Conservation (phyloP, 768 basidiomycete species). For the Lentinula raphanica region DNA sequence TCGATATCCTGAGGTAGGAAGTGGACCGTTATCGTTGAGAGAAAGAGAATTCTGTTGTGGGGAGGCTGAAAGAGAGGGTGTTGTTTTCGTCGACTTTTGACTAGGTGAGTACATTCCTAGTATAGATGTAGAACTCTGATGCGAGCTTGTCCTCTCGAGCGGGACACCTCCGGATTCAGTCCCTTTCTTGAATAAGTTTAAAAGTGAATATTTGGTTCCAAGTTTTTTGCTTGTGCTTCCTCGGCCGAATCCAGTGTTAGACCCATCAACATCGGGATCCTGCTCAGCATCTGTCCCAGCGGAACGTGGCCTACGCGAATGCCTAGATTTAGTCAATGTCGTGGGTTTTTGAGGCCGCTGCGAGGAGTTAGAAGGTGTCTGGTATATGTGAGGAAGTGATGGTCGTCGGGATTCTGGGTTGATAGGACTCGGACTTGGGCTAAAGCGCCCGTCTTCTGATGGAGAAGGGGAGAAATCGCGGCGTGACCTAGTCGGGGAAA, state of each 20-base stretch:
- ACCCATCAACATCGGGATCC: slow-evolving; percentile 27
- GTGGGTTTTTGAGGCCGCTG: slow-evolving; percentile 31
- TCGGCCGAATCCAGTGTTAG: slow-evolving; percentile 24
- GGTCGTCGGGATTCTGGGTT: slow-evolving; percentile 49
- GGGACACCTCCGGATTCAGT: slow-evolving; percentile 16
- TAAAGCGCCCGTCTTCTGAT: slow-evolving; percentile 22
- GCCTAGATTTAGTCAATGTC: slow-evolving; percentile 24
- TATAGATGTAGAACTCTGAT: slow-evolving; percentile 17
- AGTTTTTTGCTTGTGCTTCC: slow-evolving; percentile 39
- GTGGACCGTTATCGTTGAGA: slow-evolving; percentile 17
- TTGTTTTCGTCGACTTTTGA: background rate
- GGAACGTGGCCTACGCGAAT: slow-evolving; percentile 59
- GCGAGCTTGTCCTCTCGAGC: slow-evolving; percentile 13
- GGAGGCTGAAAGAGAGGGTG: slow-evolving; percentile 17
- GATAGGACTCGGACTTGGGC: slow-evolving; percentile 21
- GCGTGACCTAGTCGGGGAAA: slow-evolving; percentile 35
- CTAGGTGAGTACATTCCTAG: slow-evolving; percentile 14
- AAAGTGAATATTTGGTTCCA: slow-evolving; percentile 67
- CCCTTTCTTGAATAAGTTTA: slow-evolving; percentile 68
- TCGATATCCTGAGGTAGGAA: slow-evolving; percentile 17
- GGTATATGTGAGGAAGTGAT: slow-evolving; percentile 59
- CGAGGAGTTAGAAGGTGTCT: slow-evolving; percentile 23
- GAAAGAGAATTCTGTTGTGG: slow-evolving; percentile 15
- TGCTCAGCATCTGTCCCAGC: slow-evolving; percentile 64
- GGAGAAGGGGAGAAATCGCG: slow-evolving; percentile 37